Conservation (phyloP, 2,329 filamentous ascomycete genomes). For the Ustulina deusta region DNA sequence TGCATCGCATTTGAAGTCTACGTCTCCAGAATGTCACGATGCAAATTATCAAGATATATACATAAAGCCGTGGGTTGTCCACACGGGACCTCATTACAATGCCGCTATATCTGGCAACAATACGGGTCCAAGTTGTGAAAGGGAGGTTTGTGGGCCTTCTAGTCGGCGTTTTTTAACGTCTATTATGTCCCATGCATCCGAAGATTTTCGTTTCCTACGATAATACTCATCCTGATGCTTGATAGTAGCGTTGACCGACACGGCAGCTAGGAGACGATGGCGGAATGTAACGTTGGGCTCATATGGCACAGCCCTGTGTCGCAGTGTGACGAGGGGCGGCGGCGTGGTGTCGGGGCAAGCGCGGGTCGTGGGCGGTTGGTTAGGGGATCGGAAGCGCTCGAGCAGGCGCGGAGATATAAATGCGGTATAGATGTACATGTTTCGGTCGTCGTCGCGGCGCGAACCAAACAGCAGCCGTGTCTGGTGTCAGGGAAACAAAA, state of each 20-base stretch:
- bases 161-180: constrained; percentile 1
- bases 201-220: background rate
- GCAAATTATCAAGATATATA: too few relatives aligned
- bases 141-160: background rate
- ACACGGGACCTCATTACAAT: too few relatives aligned
- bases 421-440: constrained; percentile 25
- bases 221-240: background rate
- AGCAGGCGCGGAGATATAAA: constrained; percentile 13
- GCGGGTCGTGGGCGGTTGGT: background rate
- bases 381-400: constrained; percentile 21
- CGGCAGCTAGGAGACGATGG: constrained; percentile 8
- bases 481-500: background rate
- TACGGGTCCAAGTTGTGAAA: too few relatives aligned
- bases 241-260: constrained; percentile 5
- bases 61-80: too few relatives aligned
- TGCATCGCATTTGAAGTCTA: too few relatives aligned
- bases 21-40: too few relatives aligned
- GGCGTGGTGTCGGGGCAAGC: constrained; percentile 8
- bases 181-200: background rate
- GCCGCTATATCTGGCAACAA: too few relatives aligned
- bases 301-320: constrained; percentile 13
- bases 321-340: constrained; percentile 10
- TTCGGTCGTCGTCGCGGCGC: background rate
- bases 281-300: constrained; percentile 9
- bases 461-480: constrained; percentile 22